Base-by-base conservation (phyloP, 192 early-diverging fungal species). In the Pecoramyces ruminantium region DNA sequence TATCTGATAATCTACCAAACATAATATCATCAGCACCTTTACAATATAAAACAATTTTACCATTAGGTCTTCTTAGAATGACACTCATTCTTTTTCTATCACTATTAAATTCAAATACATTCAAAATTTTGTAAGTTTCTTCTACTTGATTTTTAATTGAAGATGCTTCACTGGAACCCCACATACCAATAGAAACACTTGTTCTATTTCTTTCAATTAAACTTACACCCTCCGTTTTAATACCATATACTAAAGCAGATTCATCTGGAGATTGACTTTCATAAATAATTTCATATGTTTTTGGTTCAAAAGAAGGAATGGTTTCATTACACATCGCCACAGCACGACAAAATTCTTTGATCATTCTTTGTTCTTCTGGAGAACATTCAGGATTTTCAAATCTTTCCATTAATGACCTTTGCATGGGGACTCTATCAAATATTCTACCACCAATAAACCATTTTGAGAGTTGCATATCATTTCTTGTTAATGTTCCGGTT, bases 21-120 rank as follows among this genome's bases (percentile, higher is more conserved):
- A 99, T 97, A 40, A 99, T 92, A 82, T 93, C 95, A 82, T 99
- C 97, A 17, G 97, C 97, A 29, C 97, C 97, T 85, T 99, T 99
- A 79, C 92, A 92, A 78, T 94, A 91, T 79, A 99, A 80, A 18
- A 97, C 86, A 42, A 97, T 92, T 78, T 88, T 85, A 27, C 88
- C 89, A 83, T 96, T 94, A 0, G 95, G 95, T 16, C 94, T 87
- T 78, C 91, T 86, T 79, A 95, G 85, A 40, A 99, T 93, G 2
- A 93, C 89, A 77, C 92, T 93, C 97, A 98, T 98, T 78, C 97
- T 90, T 85, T 99, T 99, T 79, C 97, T 89, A 29, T 96, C 95
- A 4, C 95, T 96, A 86, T 96, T 95, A 85, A 99, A 99, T 84
- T 96, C 96, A 81, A 98, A 89, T 29, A 96, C 90, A 82, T 95